A percentile compares a stretch with the other conserved stretches of the same genome.
Evolutionary conservation across 1,284 basidiomycete species (phyloP).

Genomic region (Peniophora sp.): DNA sequence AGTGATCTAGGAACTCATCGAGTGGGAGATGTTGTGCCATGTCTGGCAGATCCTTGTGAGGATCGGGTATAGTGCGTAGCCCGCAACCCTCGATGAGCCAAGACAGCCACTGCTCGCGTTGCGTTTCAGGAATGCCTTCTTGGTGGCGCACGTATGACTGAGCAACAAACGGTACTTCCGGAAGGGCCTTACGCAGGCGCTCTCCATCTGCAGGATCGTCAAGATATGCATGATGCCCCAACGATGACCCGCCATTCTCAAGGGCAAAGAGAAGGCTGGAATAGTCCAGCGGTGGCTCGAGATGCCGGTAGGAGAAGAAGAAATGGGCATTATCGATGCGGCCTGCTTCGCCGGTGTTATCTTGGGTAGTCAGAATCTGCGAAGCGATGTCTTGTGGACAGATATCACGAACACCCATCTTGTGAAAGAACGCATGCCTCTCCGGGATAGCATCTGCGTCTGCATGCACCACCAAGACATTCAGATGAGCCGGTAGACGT

Average conservation of each 20-base stretch:
- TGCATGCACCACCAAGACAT: background rate
- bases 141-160: too few relatives aligned
- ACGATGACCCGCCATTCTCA: conserved; percentile 7
- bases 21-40: background rate
- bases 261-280: background rate
- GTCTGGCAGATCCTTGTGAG: conserved; percentile 4
- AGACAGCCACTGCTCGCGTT: conserved; percentile 5
- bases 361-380: conserved; percentile 3
- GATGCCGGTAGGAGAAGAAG: conserved; percentile 10
- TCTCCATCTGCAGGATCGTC: conserved; percentile 1
- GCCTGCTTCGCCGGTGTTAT: background rate
- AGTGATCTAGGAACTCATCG: background rate
- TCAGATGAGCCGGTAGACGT: background rate
- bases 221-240: conserved; percentile 3
- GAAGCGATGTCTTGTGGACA: conserved; percentile 4
- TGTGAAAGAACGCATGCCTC: conserved; percentile 8
- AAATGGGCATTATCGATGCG: conserved; percentile 10
- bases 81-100: conserved; percentile 8
- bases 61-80: conserved; percentile 5
- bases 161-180: too few relatives aligned
- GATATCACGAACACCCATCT: conserved; percentile 7
- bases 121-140: conserved; percentile 3
- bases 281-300: background rate
- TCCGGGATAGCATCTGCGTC: background rate
- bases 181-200: conserved; percentile 1